These are phyloP conservation scores for Suhomyces choctaworum DNA, from an alignment of 1,139 yeast species.

Conservation along the genomic window DNA sequence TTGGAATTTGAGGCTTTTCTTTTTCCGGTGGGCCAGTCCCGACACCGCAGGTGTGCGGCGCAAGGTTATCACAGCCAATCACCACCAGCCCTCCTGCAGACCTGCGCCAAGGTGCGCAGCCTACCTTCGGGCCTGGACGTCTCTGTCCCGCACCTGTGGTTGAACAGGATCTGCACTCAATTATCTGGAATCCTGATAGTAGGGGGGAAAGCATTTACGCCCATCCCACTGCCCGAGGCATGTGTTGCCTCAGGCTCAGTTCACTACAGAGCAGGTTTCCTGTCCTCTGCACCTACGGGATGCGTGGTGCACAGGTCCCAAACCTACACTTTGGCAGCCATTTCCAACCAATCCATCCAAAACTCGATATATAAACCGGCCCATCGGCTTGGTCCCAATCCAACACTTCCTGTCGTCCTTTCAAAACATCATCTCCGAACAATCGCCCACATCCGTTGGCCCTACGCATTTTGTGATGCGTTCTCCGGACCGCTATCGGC, in stretches of 20 bases:
- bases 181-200: background rate
- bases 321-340: no score
- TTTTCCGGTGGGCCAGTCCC: slow-evolving; percentile 5
- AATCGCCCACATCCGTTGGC: no score
- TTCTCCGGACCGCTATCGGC: no score
- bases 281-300: background rate
- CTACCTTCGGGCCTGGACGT: background rate
- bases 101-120: background rate
- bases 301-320: background rate
- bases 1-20: slow-evolving; percentile 4
- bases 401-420: no score
- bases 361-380: no score
- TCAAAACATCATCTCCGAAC: background rate
- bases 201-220: background rate
- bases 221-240: no score
- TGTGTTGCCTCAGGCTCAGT: no score
- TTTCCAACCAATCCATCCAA: no score
- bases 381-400: no score
- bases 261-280: background rate
- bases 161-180: background rate
- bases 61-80: slow-evolving; percentile 12
- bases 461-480: no score
- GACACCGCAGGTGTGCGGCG: no score
- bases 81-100: slow-evolving; percentile 2
- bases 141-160: background rate